A percentile compares a stretch with the other conserved stretches of the same genome.
Evolutionary conservation across 192 early-diverging fungal species (phyloP).

Genomic region (Phlyctochytrium arcticum): DNA sequence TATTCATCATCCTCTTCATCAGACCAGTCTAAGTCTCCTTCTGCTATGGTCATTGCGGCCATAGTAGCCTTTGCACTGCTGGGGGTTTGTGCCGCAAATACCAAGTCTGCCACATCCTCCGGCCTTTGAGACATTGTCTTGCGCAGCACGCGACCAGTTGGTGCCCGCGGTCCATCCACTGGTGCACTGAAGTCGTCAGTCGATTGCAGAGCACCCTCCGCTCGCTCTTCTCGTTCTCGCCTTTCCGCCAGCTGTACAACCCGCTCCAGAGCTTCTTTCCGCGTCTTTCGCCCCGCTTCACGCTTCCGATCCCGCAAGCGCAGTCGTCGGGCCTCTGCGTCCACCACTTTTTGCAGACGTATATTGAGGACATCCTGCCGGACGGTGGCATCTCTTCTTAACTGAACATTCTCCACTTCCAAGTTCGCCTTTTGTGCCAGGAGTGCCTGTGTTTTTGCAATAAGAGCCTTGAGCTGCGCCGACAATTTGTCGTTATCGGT

Average conservation of each 20-base stretch:
- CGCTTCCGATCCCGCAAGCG: not conserved
- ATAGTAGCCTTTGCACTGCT: not conserved
- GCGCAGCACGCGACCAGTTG: not conserved
- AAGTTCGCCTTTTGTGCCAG: conserved; percentile 34
- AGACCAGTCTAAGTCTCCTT: conserved; percentile 23
- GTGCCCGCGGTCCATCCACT: not conserved
- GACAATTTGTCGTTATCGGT: conserved; percentile 42
- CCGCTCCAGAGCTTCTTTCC: conserved; percentile 10
- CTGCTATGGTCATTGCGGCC: conserved; percentile 11
- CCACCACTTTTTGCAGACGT: conserved; percentile 25
- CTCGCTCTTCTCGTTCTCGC: not conserved
- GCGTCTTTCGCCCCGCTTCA: not conserved
- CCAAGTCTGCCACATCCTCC: not conserved
- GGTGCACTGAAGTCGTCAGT: too few relatives aligned
- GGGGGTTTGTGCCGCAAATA: conserved; percentile 11
- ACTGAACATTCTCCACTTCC: conserved; percentile 36
- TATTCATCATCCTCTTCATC: conserved; percentile 27
- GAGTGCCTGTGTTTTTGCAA: conserved; percentile 30
- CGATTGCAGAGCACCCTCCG: too few relatives aligned
- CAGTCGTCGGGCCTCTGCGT: conserved; percentile 21
- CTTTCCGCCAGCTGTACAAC: not conserved
- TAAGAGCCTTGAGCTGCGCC: conserved; percentile 25
- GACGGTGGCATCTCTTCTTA: conserved; percentile 32
- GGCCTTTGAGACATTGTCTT: not conserved
- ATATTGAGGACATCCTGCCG: conserved; percentile 37